phyloP scores from a whole-genome alignment of 1,139 yeast species.

The Pichia sp. region DNA sequence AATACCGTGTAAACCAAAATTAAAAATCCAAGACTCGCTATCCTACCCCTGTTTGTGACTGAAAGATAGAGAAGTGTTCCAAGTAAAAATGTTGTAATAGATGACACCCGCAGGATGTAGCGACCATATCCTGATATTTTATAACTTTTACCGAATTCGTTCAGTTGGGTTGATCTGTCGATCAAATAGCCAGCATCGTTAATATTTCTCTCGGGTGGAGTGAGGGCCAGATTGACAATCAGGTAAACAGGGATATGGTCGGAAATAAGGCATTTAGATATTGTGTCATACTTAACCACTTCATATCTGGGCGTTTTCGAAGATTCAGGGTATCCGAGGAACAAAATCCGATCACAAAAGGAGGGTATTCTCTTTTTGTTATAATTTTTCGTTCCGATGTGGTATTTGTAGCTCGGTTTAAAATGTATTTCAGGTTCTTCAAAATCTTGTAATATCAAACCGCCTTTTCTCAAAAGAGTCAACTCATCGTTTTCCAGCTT shows the following conservation, averaged over 20 bases:
- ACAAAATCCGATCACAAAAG: conserved; percentile 85
- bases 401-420: conserved; percentile 73
- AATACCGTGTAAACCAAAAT: conserved; percentile 11
- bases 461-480: conserved; percentile 39
- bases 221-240: conserved; percentile 40
- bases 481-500: conserved; percentile 54
- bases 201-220: conserved; percentile 41
- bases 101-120: conserved; percentile 2
- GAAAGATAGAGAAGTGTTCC: conserved; percentile 42
- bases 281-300: conserved; percentile 39
- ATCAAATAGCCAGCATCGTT: conserved; percentile 40
- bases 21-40: conserved; percentile 13
- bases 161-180: conserved; percentile 32
- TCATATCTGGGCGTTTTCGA: conserved; percentile 1
- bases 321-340: conserved; percentile 40
- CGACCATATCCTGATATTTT: background rate
- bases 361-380: conserved; percentile 66
- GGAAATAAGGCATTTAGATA: conserved; percentile 42
- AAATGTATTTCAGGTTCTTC: conserved; percentile 59
- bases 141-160: conserved; percentile 27
- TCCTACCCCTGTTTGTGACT: conserved; percentile 41
- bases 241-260: conserved; percentile 49
- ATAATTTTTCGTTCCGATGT: conserved; percentile 47
- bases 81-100: conserved; percentile 24
- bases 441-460: conserved; percentile 56